These are phyloP conservation scores for Cenchrus americanus DNA, from an alignment of 176 grass and related monocot genomes.

Conservation along the genomic window DNA sequence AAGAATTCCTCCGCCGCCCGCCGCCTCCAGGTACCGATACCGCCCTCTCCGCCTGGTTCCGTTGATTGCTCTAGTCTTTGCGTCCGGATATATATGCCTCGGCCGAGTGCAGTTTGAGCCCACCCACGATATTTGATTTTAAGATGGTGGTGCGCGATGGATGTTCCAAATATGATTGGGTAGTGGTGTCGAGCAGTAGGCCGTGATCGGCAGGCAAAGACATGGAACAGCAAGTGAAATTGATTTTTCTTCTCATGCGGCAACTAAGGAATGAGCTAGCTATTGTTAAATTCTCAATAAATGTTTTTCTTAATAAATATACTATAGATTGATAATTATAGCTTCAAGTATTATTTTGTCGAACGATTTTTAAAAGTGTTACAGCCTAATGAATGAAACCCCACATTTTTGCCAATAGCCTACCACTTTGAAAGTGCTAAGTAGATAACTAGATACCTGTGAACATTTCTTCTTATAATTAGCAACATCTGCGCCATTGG, in stretches of 20 bases:
- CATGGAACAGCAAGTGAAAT: neutral
- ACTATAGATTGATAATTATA: neutral
- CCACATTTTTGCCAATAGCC: neutral
- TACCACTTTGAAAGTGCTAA: neutral
- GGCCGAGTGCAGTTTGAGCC: neutral
- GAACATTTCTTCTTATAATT: constrained; percentile 7
- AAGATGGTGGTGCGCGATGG: neutral
- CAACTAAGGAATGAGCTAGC: neutral
- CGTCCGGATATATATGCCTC: neutral
- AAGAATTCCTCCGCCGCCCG: constrained; percentile 58
- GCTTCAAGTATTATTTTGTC: neutral
- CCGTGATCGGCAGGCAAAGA: neutral
- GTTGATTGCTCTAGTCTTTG: neutral
- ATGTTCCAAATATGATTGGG: neutral
- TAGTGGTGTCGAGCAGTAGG: neutral
- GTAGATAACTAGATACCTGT: neutral
- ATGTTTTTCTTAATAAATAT: too few relatives aligned
- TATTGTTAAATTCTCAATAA: neutral
- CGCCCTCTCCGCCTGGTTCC: neutral
- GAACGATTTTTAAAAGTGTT: neutral
- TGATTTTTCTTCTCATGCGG: neutral
- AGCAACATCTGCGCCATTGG: neutral
- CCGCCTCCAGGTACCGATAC: constrained; percentile 39
- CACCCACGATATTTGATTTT: neutral
- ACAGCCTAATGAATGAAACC: neutral